Conservation (phyloP, 805 yeast species). For the Clavispora fructus region DNA sequence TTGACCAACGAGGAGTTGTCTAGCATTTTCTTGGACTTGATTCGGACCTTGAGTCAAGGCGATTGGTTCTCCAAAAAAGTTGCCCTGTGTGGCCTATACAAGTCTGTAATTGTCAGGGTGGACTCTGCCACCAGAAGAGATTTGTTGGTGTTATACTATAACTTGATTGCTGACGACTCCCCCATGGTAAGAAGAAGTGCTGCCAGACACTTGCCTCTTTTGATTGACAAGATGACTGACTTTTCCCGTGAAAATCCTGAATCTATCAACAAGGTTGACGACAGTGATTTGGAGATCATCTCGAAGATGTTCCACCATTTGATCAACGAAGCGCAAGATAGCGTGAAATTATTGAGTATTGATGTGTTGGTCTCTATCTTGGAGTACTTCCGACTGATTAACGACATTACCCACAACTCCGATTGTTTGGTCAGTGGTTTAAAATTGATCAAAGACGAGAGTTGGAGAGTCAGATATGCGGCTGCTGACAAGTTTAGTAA, state of each 20-base stretch:
- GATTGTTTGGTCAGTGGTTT: slow-evolving; percentile 63
- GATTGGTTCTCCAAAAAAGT: slow-evolving; percentile 94
- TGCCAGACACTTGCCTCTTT: slow-evolving; percentile 72
- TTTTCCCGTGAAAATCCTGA: slow-evolving; percentile 39
- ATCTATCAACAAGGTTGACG: slow-evolving; percentile 32
- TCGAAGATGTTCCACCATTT: slow-evolving; percentile 77
- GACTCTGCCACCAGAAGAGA: slow-evolving; percentile 51
- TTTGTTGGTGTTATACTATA: slow-evolving; percentile 61
- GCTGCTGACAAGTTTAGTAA: slow-evolving; percentile 90
- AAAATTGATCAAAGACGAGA: slow-evolving; percentile 75
- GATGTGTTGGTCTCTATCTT: slow-evolving; percentile 83
- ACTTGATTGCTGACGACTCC: slow-evolving; percentile 80
- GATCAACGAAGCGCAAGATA: slow-evolving; percentile 85
- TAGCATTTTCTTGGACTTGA: slow-evolving; percentile 65
- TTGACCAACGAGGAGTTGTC: slow-evolving; percentile 60
- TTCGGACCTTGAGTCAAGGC: slow-evolving; percentile 73
- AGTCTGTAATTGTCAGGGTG: slow-evolving; percentile 59
- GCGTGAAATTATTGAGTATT: slow-evolving; percentile 85
- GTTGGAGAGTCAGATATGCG: slow-evolving; percentile 98
- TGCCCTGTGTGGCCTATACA: slow-evolving; percentile 85
- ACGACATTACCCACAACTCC: slow-evolving; percentile 54
- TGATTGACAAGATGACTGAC: slow-evolving; percentile 51
- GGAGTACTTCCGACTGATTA: slow-evolving; percentile 54
- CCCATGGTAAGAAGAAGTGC: slow-evolving; percentile 98
- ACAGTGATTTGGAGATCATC: slow-evolving; percentile 70